Evolutionary conservation across 306 rosid genomes (phyloP).

Genomic region (Casuarina glauca): DNA sequence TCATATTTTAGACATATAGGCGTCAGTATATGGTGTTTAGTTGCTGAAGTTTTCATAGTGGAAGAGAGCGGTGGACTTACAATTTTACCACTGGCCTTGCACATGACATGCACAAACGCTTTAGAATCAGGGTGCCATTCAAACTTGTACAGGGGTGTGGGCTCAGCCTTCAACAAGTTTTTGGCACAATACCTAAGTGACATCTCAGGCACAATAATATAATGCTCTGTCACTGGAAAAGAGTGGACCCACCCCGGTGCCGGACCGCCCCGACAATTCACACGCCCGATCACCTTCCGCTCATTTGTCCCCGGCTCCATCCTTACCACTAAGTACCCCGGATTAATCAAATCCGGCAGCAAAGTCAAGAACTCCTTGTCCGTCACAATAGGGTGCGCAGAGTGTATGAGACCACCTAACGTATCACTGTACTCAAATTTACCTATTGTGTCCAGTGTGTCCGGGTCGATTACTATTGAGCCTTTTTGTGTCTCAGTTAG

Average conservation of each 20-base stretch:
- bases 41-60: too few relatives aligned
- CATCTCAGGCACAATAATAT: conserved; percentile 84
- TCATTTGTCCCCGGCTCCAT: conserved; percentile 80
- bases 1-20: not conserved
- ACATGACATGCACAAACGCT: conserved; percentile 76
- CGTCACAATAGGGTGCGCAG: conserved; percentile 91
- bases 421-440: conserved; percentile 76
- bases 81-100: conserved; percentile 75
- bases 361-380: conserved; percentile 69
- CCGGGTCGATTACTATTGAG: conserved; percentile 70
- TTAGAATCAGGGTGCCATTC: conserved; percentile 81
- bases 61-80: conserved; percentile 38
- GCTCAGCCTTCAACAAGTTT: conserved; percentile 85
- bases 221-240: conserved; percentile 77
- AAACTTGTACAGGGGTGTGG: conserved; percentile 85
- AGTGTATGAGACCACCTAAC: conserved; percentile 80
- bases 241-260: conserved; percentile 96
- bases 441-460: conserved; percentile 65
- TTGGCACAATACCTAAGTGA: conserved; percentile 76
- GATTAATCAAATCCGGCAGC: conserved; percentile 72
- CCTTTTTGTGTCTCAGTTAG: conserved; percentile 94
- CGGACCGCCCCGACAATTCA: conserved; percentile 62
- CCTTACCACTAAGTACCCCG: conserved; percentile 73
- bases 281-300: conserved; percentile 74
- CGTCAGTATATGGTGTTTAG: not conserved